These are phyloP conservation scores for Fusarium stilboides DNA, from an alignment of 2,329 filamentous ascomycete genomes.

Conservation along the genomic window DNA sequence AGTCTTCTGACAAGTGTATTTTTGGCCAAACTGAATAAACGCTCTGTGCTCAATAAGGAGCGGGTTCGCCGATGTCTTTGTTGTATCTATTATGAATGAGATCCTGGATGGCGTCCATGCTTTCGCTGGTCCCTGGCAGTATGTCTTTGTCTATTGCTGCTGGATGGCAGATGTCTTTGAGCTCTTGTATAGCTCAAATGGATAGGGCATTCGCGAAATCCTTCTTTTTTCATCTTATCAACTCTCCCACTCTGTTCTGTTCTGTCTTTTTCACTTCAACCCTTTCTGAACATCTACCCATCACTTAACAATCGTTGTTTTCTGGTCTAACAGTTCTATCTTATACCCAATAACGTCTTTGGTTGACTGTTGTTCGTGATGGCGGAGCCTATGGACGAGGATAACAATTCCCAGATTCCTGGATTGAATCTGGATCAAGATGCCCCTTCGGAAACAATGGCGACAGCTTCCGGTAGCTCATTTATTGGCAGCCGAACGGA, in stretches of 20 bases:
- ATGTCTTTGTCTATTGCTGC: slow-evolving; percentile 20
- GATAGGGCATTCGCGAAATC: background rate
- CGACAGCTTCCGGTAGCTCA: slow-evolving; percentile 1
- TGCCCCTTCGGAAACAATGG: background rate
- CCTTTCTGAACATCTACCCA: background rate
- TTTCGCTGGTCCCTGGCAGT: slow-evolving; percentile 5
- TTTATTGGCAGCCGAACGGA: slow-evolving; percentile 4
- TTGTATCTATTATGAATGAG: slow-evolving; percentile 33
- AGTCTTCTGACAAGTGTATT: slow-evolving; percentile 3
- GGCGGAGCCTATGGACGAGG: slow-evolving; percentile 23
- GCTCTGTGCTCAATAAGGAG: slow-evolving; percentile 4
- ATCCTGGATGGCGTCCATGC: slow-evolving; percentile 17
- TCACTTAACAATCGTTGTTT: background rate
- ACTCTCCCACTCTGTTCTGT: background rate
- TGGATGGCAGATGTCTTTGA: slow-evolving; percentile 14
- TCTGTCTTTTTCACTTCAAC: slow-evolving; percentile 2
- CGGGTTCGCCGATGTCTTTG: slow-evolving; percentile 43
- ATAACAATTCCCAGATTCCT: background rate
- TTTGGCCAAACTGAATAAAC: slow-evolving; percentile 5
- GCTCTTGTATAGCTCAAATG: slow-evolving; percentile 3
- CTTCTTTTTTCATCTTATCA: slow-evolving; percentile 9
- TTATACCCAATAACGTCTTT: background rate
- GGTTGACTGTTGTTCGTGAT: slow-evolving; percentile 2
- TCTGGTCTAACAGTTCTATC: background rate
- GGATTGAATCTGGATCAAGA: background rate